Percentiles rank a stretch among this genome's conserved stretches.
These are phyloP conservation scores for Rhizopogon salebrosus DNA, from an alignment of 768 basidiomycete species.

Conservation along the genomic window DNA sequence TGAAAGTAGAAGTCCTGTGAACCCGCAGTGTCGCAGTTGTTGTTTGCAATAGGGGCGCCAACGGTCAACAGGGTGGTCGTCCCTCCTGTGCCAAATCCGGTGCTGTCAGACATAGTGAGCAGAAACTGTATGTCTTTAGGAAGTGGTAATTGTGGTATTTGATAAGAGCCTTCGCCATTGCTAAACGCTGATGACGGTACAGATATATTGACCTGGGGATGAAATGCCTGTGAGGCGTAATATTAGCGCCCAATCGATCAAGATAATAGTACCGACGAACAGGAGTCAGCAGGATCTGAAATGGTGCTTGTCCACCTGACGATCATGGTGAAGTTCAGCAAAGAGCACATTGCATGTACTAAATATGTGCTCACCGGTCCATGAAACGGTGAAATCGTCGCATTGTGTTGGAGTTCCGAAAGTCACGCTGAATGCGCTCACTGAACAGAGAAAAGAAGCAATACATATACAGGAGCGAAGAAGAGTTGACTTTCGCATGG, in stretches of 20 bases:
- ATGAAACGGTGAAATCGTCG: slow-evolving; percentile 51
- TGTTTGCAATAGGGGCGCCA: slow-evolving; percentile 34
- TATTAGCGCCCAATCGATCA: neutral
- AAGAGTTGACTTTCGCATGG: slow-evolving; percentile 22
- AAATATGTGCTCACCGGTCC: slow-evolving; percentile 45
- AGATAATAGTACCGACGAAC: slow-evolving; percentile 25
- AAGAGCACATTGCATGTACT: neutral
- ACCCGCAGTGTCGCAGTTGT: slow-evolving; percentile 47
- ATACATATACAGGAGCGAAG: slow-evolving; percentile 14
- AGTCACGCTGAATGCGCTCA: slow-evolving; percentile 39
- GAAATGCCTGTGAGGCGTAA: slow-evolving; percentile 38
- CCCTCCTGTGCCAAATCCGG: slow-evolving; percentile 66
- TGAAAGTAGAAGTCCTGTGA: slow-evolving; percentile 41
- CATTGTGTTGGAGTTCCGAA: slow-evolving; percentile 54
- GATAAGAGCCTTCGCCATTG: slow-evolving; percentile 50
- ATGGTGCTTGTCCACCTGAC: slow-evolving; percentile 57
- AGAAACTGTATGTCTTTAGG: slow-evolving; percentile 36
- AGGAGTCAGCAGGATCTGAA: slow-evolving; percentile 43
- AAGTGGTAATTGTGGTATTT: slow-evolving; percentile 38
- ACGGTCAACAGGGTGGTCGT: slow-evolving; percentile 44
- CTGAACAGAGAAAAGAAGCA: slow-evolving; percentile 17
- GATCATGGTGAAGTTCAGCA: neutral
- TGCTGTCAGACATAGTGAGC: slow-evolving; percentile 65
- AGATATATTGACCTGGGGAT: slow-evolving; percentile 44
- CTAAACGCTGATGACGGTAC: slow-evolving; percentile 52